These are phyloP conservation scores for Artemisia annua DNA, from an alignment of 129 eudicot genomes.

Conservation along the genomic window DNA sequence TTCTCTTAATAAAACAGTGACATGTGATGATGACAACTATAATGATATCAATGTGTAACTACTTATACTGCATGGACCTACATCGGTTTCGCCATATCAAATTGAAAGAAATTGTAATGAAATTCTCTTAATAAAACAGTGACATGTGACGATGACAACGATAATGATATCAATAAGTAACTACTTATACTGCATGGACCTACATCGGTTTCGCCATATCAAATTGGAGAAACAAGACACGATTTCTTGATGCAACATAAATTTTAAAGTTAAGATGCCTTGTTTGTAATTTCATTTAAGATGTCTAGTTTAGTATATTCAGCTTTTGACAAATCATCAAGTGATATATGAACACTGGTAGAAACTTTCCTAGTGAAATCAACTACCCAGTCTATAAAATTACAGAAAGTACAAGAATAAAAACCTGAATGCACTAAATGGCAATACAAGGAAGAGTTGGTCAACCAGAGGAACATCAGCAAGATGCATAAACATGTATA, in stretches of 20 bases:
- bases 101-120: background rate
- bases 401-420: too few relatives aligned
- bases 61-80: background rate
- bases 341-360: too few relatives aligned
- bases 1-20: background rate
- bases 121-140: background rate
- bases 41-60: background rate
- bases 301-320: too few relatives aligned
- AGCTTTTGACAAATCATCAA: too few relatives aligned
- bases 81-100: too few relatives aligned
- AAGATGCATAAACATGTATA: too few relatives aligned
- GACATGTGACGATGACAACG: constrained; percentile 1
- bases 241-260: background rate
- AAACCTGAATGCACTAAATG: too few relatives aligned
- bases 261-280: too few relatives aligned
- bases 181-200: background rate
- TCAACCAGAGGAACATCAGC: background rate
- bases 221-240: background rate
- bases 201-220: background rate
- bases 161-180: background rate
- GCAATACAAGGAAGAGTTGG: background rate
- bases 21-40: background rate
- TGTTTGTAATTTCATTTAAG: too few relatives aligned
- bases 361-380: too few relatives aligned
- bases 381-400: too few relatives aligned